Evolutionary conservation across 306 rosid genomes (phyloP).

Genomic region (Spatholobus suberectus): DNA sequence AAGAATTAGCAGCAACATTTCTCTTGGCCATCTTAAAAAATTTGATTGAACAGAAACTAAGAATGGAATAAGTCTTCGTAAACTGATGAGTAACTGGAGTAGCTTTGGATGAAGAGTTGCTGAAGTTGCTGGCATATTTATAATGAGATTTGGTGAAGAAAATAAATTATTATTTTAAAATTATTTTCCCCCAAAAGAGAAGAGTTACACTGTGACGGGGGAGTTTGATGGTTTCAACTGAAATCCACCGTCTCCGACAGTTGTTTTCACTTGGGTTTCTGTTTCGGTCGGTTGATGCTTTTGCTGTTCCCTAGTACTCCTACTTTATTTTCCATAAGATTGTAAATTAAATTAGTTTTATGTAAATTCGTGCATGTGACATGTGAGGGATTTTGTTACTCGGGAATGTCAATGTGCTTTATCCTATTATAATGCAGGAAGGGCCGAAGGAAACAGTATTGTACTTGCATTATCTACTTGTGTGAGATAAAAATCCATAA

Average conservation of each 20-base stretch:
- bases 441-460: not conserved
- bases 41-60: not conserved
- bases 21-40: constrained; percentile 57
- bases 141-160: constrained; percentile 36
- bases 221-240: constrained; percentile 64
- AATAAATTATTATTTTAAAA: not conserved
- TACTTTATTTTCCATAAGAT: not conserved
- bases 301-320: constrained; percentile 24
- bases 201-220: not conserved
- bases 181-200: not conserved
- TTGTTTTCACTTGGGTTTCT: constrained; percentile 51
- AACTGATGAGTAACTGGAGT: not conserved
- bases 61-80: not conserved
- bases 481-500: constrained; percentile 33
- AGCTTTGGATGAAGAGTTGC: constrained; percentile 45
- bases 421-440: not conserved
- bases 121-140: constrained; percentile 50
- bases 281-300: constrained; percentile 37
- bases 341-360: not conserved
- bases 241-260: constrained; percentile 51
- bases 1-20: constrained; percentile 60
- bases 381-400: constrained; percentile 17
- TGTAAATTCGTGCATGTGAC: constrained; percentile 5
- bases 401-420: not conserved
- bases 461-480: not conserved